A percentile compares a stretch with the other conserved stretches of the same genome.
These are phyloP conservation scores for Paramyrothecium sp. DNA, from an alignment of 2,329 filamentous ascomycete species.

Conservation along the genomic window DNA sequence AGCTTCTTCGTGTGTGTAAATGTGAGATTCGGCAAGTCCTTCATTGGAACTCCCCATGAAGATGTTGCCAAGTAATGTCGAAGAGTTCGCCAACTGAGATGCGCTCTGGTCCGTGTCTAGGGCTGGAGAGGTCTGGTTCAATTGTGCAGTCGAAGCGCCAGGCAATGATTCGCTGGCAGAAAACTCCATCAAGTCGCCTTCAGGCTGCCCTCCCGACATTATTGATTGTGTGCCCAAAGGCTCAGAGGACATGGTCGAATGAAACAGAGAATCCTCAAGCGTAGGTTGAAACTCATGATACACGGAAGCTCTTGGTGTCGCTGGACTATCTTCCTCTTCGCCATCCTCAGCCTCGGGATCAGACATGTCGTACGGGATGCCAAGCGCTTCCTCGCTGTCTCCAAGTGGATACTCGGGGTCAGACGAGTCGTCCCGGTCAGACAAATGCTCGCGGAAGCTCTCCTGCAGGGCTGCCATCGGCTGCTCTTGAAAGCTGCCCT, in stretches of 20 bases:
- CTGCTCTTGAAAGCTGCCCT: slow-evolving; percentile 22
- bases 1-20: slow-evolving; percentile 78
- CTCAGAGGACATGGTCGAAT: slow-evolving; percentile 19
- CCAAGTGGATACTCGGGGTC: slow-evolving; percentile 26
- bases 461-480: slow-evolving; percentile 19
- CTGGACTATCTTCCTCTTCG: slow-evolving; percentile 31
- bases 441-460: slow-evolving; percentile 20
- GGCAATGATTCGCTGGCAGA: neutral
- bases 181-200: neutral
- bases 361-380: slow-evolving; percentile 53
- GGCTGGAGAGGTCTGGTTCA: neutral
- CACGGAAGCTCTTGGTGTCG: slow-evolving; percentile 55
- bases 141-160: neutral
- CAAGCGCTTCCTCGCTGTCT: slow-evolving; percentile 56
- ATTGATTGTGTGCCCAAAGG: slow-evolving; percentile 14
- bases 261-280: slow-evolving; percentile 25
- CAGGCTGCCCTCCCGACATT: slow-evolving; percentile 11
- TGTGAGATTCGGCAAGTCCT: slow-evolving; percentile 61
- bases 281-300: slow-evolving; percentile 33
- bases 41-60: slow-evolving; percentile 26
- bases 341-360: slow-evolving; percentile 31
- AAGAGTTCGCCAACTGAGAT: neutral
- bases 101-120: neutral
- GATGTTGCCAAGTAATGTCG: slow-evolving; percentile 5
- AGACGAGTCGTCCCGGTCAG: slow-evolving; percentile 13